Percentiles rank a stretch among this genome's conserved stretches.
Evolutionary conservation across 164 flowering plant species (phyloP).

Genomic region (Buxus sempervirens): DNA sequence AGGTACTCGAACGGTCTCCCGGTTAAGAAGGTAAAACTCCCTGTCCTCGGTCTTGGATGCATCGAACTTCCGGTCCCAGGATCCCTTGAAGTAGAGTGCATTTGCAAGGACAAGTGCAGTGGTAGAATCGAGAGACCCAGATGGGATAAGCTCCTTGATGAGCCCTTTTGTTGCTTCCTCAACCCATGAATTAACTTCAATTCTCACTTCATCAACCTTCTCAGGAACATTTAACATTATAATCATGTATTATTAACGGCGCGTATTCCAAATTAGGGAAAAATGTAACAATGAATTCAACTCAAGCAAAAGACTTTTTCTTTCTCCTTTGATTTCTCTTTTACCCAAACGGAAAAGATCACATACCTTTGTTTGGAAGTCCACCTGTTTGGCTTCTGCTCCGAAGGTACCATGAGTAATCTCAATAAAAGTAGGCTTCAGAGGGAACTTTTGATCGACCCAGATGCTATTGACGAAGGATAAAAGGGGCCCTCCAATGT

Average conservation of each 20-base stretch:
- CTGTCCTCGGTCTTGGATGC: constrained; percentile 4
- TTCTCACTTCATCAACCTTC: constrained; percentile 3
- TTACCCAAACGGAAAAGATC: too few species aligned
- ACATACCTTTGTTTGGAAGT: too few species aligned
- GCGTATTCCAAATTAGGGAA: too few species aligned
- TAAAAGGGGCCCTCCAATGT: constrained; percentile 21
- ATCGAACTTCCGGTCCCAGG: constrained; percentile 15
- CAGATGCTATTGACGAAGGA: too few species aligned
- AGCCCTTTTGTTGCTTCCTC: constrained; percentile 20
- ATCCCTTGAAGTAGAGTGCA: constrained; percentile 30
- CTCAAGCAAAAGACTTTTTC: neutral
- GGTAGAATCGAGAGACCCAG: neutral
- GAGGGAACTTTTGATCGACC: too few species aligned
- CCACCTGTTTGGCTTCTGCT: too few species aligned
- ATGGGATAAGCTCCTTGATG: constrained; percentile 15
- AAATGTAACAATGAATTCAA: too few species aligned
- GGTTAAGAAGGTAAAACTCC: constrained; percentile 28
- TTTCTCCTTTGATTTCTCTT: constrained; percentile 19
- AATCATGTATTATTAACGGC: too few species aligned
- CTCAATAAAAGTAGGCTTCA: too few species aligned
- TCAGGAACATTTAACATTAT: too few species aligned
- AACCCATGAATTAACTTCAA: constrained; percentile 19
- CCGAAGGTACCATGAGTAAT: too few species aligned
- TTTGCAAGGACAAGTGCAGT: constrained; percentile 16
- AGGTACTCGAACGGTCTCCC: constrained; percentile 17